Percentiles rank a stretch among this genome's conserved stretches.
These are phyloP conservation scores for Kwoniella europaea DNA, from an alignment of 768 basidiomycete genomes.

Conservation along the genomic window DNA sequence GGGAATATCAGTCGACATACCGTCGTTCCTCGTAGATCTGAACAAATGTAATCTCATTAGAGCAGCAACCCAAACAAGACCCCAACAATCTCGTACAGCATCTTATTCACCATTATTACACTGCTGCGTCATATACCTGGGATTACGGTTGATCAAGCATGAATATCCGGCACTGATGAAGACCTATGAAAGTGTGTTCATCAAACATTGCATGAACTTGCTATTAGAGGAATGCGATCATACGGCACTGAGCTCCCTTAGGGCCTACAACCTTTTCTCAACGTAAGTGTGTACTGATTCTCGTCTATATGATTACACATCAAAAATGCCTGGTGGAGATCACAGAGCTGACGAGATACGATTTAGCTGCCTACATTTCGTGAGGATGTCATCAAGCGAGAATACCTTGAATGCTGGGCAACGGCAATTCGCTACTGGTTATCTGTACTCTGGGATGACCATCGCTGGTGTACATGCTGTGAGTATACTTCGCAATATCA, in stretches of 20 bases:
- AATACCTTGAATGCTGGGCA: conserved; percentile 2
- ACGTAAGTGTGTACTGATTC: conserved; percentile 11
- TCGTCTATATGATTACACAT: too few species aligned
- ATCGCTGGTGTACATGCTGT: conserved; percentile 34
- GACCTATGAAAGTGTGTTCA: conserved; percentile 26
- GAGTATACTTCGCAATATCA: not conserved
- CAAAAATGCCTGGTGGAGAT: too few species aligned
- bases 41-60: conserved; percentile 20
- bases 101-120: conserved; percentile 31
- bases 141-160: conserved; percentile 19
- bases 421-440: conserved; percentile 26
- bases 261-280: conserved; percentile 26
- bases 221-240: conserved; percentile 30
- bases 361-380: conserved; percentile 22
- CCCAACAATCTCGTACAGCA: conserved; percentile 20
- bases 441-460: conserved; percentile 30
- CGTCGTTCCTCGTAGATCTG: conserved; percentile 31
- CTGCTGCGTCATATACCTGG: conserved; percentile 28
- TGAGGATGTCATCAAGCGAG: conserved; percentile 8
- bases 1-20: conserved; percentile 32
- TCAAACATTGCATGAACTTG: conserved; percentile 25
- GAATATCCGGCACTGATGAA: conserved; percentile 24
- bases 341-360: not conserved
- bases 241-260: conserved; percentile 31
- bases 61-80: not conserved